These are phyloP conservation scores for Capsicum rhomboideum DNA, from an alignment of 257 asterid genomes.

Conservation along the genomic window DNA sequence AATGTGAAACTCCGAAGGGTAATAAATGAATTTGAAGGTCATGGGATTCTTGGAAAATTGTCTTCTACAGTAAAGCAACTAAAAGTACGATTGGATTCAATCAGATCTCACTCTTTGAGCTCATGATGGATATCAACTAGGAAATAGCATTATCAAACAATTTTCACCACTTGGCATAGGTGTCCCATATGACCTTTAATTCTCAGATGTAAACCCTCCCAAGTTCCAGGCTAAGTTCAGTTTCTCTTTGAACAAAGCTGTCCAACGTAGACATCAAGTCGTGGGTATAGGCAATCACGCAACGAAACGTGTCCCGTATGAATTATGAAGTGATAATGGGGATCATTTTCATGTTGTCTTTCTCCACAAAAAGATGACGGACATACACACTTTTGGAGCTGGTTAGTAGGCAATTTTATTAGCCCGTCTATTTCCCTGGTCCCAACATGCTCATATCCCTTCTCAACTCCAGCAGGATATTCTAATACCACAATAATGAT, in stretches of 20 bases:
- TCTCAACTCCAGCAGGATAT: neutral
- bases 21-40: too few species aligned
- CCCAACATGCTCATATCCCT: neutral
- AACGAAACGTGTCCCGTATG: neutral
- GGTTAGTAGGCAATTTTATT: neutral
- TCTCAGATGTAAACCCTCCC: neutral
- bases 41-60: too few species aligned
- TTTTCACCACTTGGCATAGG: neutral
- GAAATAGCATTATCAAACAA: too few species aligned
- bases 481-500: neutral
- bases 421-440: neutral
- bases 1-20: neutral
- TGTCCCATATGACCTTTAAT: neutral
- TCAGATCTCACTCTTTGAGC: neutral
- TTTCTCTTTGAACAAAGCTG: neutral
- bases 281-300: neutral
- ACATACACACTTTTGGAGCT: neutral
- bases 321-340: neutral
- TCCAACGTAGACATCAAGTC: neutral
- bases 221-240: neutral
- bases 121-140: neutral
- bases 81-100: neutral
- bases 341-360: neutral
- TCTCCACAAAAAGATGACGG: neutral
- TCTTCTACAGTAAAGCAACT: neutral